Percentiles rank a stretch among this genome's conserved stretches.
These are phyloP conservation scores for Saccharomyces hybrid DNA, from an alignment of 1,139 yeast species.

Conservation along the genomic window DNA sequence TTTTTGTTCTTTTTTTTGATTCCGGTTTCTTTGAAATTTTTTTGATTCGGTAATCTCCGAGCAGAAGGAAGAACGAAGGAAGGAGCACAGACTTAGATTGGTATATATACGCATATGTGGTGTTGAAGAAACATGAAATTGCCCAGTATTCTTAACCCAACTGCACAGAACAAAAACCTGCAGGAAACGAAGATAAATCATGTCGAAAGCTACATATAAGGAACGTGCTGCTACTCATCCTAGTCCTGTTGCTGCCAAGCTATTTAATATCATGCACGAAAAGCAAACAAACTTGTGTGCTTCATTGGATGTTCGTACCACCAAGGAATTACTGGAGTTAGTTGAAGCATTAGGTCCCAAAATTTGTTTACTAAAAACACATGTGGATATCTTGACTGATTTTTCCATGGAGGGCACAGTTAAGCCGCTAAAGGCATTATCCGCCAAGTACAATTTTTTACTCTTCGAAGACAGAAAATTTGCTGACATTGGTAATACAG, in stretches of 20 bases:
- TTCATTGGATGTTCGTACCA: slow-evolving; percentile 82
- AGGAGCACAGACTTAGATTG: neutral
- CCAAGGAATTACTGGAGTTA: slow-evolving; percentile 61
- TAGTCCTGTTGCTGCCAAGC: slow-evolving; percentile 72
- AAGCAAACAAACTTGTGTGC: slow-evolving; percentile 91
- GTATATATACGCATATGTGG: neutral
- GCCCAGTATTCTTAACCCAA: too few species aligned
- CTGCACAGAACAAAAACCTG: neutral
- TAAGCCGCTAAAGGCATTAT: slow-evolving; percentile 58
- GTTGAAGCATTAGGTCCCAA: slow-evolving; percentile 82
- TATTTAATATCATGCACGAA: slow-evolving; percentile 64
- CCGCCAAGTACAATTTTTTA: slow-evolving; percentile 73
- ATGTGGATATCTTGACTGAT: slow-evolving; percentile 86
- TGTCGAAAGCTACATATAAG: slow-evolving; percentile 43
- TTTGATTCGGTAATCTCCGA: neutral
- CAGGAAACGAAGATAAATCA: slow-evolving; percentile 2
- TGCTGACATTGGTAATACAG: slow-evolving; percentile 99
- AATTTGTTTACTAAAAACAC: slow-evolving; percentile 89
- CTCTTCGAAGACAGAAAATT: slow-evolving; percentile 95
- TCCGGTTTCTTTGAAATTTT: neutral
- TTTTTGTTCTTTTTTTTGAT: neutral
- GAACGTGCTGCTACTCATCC: slow-evolving; percentile 63
- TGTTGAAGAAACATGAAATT: too few species aligned
- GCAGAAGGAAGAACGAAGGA: neutral
- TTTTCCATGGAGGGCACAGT: slow-evolving; percentile 76